Base-by-base conservation (phyloP, 2,329 filamentous ascomycete genomes). In the Fusarium multiceps region DNA sequence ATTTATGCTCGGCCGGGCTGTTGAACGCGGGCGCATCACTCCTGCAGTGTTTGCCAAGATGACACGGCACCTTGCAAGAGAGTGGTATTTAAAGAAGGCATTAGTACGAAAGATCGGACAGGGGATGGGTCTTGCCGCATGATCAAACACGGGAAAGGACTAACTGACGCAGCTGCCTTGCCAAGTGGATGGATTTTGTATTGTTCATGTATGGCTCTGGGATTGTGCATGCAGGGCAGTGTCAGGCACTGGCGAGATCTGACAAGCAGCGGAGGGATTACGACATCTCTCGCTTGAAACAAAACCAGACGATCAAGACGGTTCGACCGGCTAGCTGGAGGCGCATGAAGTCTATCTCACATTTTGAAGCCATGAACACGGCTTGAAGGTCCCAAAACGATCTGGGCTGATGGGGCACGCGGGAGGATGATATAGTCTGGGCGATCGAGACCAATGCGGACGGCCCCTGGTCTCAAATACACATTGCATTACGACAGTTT, bases 81-180 rank as follows among this genome's bases (percentile, higher is more conserved):
- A 97, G 79, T 92, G 91, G 86, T 97, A 93, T 77, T 79, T 94
- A 76, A 94, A 94, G 83, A 94, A 94, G 83, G 93, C 92, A 11
- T 80, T 95, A 53, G 89, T 91, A 47, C 88, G 87, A 76, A 95
- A 95, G 84, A 93, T 94, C 79, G 90, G 88, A 4, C 83, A 83
- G 60, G 92, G 93, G 0, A 92, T 96, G 90, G 92, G 92, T 4
- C 81, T 96, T 60, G 76, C 75, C 34, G 68, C 74, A 46, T 82
- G 72, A 70, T 51, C 34, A 28, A 32, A 49, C 13, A 41, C 12
- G 30, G 28, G 48, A 56, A 37, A 40, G 23, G 34, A 53, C 53
- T 45, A 62, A 50, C 34, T 56, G 40, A 42, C 20, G 37, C 43
- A 59, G 48, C 49, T 55, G 45, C 30, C 55, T 56, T 58, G 53